Evolutionary conservation across 306 rosid species (phyloP), one percentile per base, ranked within the genome.

Genomic region (Trichosanthes cucumerina): DNA sequence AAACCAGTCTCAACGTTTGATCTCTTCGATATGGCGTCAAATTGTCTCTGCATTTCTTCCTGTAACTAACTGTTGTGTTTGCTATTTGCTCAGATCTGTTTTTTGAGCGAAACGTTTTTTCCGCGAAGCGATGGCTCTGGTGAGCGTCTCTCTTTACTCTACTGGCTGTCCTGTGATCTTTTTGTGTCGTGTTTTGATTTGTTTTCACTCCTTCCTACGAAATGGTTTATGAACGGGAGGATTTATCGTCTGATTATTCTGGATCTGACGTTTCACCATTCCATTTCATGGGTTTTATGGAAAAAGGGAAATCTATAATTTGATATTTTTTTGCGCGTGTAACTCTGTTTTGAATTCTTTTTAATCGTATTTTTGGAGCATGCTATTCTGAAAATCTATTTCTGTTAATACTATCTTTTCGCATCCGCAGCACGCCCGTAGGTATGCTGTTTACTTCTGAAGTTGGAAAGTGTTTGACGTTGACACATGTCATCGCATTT

Each of bases 81-180:
- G 24, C 41, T 73, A 58, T 83, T 23, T 79, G 56, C 75, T 65
- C 89, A 86, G 93, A 88, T 92, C 96, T 82, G 79, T 28, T 38
- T 31, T 84, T 71, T 41, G 86, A 38, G 90, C 78, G 65, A 81
- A 80, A 34, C 85, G 65, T 78, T 81, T 83, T 41, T 82, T 84
- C 82, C 81, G 54, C n/a, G 60, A 82, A 90, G 91, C 89, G 81
- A 92, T 92, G 97, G 90, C 92, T 82, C 88, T 92, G 89, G 93
- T 88, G 83, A 84, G 96, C 85, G 4, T n/a, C 1, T 62, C 7
- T 49, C 46, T 18, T 14, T 28, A 46, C 38, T 70, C 23, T 18
- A 13, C 14, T 57, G 63, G 13, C 19, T 60, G 5, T 38, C 18
- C 3, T 65, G 12, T 65, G 0, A 7, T 47, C 3, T 47, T 72